Evolutionary conservation across 2,329 filamentous ascomycete species (phyloP), one percentile per base, ranked within the genome.

Genomic region (Clarireedia monteithiana): DNA sequence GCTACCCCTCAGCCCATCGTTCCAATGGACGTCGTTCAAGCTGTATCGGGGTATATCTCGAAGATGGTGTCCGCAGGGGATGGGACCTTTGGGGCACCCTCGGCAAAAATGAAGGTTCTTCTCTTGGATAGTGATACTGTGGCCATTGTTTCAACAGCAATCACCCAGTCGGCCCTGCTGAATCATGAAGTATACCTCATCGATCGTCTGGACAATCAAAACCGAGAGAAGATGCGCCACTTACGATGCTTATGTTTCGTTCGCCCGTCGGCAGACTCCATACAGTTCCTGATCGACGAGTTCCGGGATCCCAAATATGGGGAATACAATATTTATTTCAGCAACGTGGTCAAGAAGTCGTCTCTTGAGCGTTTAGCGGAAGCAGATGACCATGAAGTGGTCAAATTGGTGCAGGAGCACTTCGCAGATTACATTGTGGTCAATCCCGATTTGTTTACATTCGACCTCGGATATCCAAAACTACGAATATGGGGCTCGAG

Each of bases 151-250:
- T 99, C 95, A 9, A 95, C 91, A 5, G 91, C 94, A 54, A 92
- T 92, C 59, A 97, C 94, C 1, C 95, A 99, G 71, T 99, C 94
- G 27, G 84, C 90, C 40, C 83, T 99, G 20, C 84, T 99, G 60
- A 96, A 89, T 68, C 91, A 99, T 75, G 92, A 97, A 74, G 89
- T 99, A 64, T 99, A 96, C 73, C 88, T 99, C 59, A 96, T 95
- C 67, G 94, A 99, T 72, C 90, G 94, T 58, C 77, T 99, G 56
- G 94, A 97, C 70, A 97, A 96, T 65, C 76, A 82, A 58, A 84
- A 85, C 60, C 83, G 94, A 48, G 95, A 99, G 75, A 96, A 95
- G 78, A 97, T 99, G 94, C 87, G 94, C 60, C 94, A 99, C 75
- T 79, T 99, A 52, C 85, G 91, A 52, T 99, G 94, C 71, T 75